These are phyloP conservation scores for Thymus mandschuricus DNA, from an alignment of 257 asterid genomes.

Conservation along the genomic window DNA sequence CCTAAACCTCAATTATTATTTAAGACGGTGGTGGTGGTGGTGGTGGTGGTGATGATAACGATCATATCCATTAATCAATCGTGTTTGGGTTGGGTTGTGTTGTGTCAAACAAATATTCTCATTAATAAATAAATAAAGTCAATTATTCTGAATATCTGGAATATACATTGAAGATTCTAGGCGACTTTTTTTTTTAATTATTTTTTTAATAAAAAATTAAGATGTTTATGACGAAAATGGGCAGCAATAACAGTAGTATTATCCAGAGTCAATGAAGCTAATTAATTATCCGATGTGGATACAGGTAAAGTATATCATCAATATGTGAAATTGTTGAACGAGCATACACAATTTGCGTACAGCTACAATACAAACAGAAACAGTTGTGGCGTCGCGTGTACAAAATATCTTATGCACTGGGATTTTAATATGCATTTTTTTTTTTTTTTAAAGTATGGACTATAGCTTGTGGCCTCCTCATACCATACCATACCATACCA, in stretches of 20 bases:
- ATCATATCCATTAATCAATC: constrained; percentile 7
- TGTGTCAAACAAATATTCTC: no score
- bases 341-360: background rate
- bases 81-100: no score
- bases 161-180: constrained; percentile 43
- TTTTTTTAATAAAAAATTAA: no score
- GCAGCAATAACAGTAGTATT: background rate
- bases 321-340: background rate
- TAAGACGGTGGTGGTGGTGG: constrained; percentile 28
- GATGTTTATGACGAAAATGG: background rate
- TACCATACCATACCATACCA: no score
- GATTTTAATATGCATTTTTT: no score
- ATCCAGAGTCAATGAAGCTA: constrained; percentile 31
- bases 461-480: no score
- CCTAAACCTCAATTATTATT: constrained; percentile 32
- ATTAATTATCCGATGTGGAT: constrained; percentile 21
- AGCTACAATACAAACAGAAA: background rate
- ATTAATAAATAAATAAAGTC: background rate
- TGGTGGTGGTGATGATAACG: constrained; percentile 1
- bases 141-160: constrained; percentile 32
- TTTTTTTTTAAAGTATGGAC: no score
- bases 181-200: background rate
- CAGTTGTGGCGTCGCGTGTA: background rate
- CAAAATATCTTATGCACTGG: background rate
- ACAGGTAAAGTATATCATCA: constrained; percentile 11